phyloP scores from a whole-genome alignment of 306 rosid genomes.

The Cicer chorassanicum region DNA sequence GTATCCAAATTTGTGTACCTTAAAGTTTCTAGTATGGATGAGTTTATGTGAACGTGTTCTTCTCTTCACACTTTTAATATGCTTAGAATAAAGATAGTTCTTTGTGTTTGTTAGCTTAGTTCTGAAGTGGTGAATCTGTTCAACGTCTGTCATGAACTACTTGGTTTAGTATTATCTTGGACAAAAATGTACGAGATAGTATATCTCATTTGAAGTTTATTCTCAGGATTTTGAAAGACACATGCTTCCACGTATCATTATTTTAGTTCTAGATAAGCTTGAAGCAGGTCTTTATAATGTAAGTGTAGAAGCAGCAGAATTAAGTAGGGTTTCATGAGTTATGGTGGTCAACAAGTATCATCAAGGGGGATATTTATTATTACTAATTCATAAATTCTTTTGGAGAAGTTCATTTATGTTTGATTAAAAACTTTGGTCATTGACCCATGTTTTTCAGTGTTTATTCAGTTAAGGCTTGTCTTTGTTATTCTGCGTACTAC shows the following conservation, averaged over 20 bases:
- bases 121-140: neutral
- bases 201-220: conserved; percentile 17
- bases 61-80: neutral
- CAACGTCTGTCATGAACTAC: conserved; percentile 27
- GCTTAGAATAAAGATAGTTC: conserved; percentile 3
- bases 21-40: neutral
- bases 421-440: conserved; percentile 32
- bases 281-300: conserved; percentile 1
- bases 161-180: conserved; percentile 11
- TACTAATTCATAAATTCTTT: neutral
- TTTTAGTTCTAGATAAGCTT: conserved; percentile 26
- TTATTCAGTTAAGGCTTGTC: conserved; percentile 32
- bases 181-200: neutral
- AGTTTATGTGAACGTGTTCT: neutral
- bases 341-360: conserved; percentile 8
- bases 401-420: conserved; percentile 10
- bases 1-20: neutral
- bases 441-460: conserved; percentile 29
- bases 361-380: neutral
- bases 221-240: neutral
- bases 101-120: conserved; percentile 31
- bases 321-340: conserved; percentile 31
- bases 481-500: conserved; percentile 21
- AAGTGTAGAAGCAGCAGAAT: neutral
- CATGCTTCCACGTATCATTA: neutral